Evolutionary conservation across 495 filamentous ascomycete genomes (phyloP).

Genomic region (Xylaria telfairii): DNA sequence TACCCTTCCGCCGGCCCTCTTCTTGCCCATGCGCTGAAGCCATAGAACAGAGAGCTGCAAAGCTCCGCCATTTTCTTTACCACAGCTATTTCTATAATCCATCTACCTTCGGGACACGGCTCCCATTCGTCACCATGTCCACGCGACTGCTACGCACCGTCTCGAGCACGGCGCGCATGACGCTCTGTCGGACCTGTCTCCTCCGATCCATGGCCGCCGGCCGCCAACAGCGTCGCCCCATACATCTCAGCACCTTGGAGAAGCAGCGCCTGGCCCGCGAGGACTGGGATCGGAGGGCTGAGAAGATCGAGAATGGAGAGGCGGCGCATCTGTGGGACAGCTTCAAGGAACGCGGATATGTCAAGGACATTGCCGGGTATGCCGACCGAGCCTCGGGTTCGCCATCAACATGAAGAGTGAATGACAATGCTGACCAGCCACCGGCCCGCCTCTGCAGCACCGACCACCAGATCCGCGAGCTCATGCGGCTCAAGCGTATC

Average conservation of each 20-base stretch:
- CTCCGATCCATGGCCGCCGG: conserved; percentile 26
- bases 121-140: conserved; percentile 24
- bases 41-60: not conserved
- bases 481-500: conserved; percentile 72
- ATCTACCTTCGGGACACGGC: not conserved
- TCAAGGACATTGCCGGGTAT: conserved; percentile 85
- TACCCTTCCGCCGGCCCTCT: not conserved
- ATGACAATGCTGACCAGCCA: not conserved
- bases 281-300: conserved; percentile 63
- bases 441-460: conserved; percentile 43
- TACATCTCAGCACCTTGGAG: conserved; percentile 47
- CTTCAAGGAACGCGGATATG: conserved; percentile 78
- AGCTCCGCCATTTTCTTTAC: conserved; percentile 5
- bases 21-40: not conserved
- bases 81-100: not conserved
- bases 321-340: conserved; percentile 67
- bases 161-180: conserved; percentile 21
- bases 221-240: conserved; percentile 22
- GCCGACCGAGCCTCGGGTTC: conserved; percentile 23
- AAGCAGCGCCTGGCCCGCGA: conserved; percentile 61
- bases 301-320: conserved; percentile 65
- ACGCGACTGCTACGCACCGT: conserved; percentile 5
- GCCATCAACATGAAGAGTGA: not conserved
- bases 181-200: conserved; percentile 36
- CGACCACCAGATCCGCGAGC: conserved; percentile 68